Base-by-base conservation (phyloP, 2,329 filamentous ascomycete species). In the Chaetomiaceae sp. region DNA sequence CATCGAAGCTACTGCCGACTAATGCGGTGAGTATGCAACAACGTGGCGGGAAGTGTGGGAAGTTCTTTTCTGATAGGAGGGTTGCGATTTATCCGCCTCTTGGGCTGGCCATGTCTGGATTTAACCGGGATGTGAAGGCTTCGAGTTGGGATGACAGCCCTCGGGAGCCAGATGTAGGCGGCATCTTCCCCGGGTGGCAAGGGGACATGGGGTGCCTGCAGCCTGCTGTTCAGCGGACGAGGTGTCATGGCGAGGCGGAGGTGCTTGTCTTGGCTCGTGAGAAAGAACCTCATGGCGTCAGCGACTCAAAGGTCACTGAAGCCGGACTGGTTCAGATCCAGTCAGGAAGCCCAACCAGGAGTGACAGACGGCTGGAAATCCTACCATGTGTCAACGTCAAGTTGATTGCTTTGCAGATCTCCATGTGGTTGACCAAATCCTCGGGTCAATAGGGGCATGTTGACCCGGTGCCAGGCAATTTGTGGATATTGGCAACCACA, bases 401-500 rank as follows among this genome's bases (percentile, higher is more conserved):
- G 20, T n/a, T 40, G n/a, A 12, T 31, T 31, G 27, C 17, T 7
- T 31, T 43, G 39, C 39, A 43, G 39, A 17, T 17, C 23, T 17
- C 15, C 39, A 43, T 43, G 39, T 29, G 23, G 39, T 19, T 5
- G 17, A 37, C 31, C 44, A 34, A 11, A 17, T 12, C 19, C 19
- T 33, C 45, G n/a, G 45, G 45, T 38, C n/a, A n/a, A 29, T 3
- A 20, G 15, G 33, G n/a, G n/a, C n/a, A n/a, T n/a, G n/a, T n/a
- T n/a, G n/a, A n/a, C n/a, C n/a, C 9, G 3, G 6, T 14, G 12
- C 5, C 11, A 38, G 20, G 8, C 23, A 38, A 47, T 19, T 19
- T 47, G 22, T 11, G 20, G 44, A 47, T 36, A 47, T 47, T 47
- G 14, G 20, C 44, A 47, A 14, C 44, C 44, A 47, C 20, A 47